Conservation (phyloP, 75 land plant genomes). For the Sequoia sempervirens region DNA sequence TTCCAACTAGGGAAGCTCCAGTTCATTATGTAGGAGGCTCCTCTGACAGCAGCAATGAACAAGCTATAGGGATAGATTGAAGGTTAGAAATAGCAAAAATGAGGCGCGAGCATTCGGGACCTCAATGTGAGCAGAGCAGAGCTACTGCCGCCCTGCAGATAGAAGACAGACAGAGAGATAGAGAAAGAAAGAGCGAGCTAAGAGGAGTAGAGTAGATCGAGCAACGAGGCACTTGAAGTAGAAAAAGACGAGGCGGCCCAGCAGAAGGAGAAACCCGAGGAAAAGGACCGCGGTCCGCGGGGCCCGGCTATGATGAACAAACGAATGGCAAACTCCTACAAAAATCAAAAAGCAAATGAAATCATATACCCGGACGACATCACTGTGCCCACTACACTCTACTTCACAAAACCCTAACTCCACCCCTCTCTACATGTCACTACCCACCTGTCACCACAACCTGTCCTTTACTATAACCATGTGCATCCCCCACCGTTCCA, state of each 20-base stretch:
- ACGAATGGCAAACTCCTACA: background rate
- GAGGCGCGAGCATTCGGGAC: too few relatives aligned
- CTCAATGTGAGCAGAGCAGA: background rate
- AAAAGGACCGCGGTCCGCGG: background rate
- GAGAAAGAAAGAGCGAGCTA: background rate
- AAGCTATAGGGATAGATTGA: background rate
- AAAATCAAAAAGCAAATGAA: conserved; percentile 5
- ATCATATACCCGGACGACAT: background rate
- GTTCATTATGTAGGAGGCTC: background rate
- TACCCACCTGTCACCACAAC: background rate
- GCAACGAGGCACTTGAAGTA: conserved; percentile 2
- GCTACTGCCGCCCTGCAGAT: background rate
- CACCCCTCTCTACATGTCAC: too few relatives aligned
- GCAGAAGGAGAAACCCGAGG: background rate
- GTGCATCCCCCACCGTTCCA: background rate
- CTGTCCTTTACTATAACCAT: background rate
- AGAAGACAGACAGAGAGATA: background rate
- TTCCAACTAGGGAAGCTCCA: background rate
- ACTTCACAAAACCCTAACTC: background rate
- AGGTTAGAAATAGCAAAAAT: background rate
- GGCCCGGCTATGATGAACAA: conserved; percentile 2
- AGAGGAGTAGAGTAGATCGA: background rate
- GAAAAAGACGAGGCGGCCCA: conserved; percentile 7
- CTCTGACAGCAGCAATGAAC: background rate
- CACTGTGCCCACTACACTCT: background rate